A percentile compares a stretch with the other conserved stretches of the same genome.
phyloP scores from a whole-genome alignment of 257 asterid species.

The Nicotiana sylvestris region DNA sequence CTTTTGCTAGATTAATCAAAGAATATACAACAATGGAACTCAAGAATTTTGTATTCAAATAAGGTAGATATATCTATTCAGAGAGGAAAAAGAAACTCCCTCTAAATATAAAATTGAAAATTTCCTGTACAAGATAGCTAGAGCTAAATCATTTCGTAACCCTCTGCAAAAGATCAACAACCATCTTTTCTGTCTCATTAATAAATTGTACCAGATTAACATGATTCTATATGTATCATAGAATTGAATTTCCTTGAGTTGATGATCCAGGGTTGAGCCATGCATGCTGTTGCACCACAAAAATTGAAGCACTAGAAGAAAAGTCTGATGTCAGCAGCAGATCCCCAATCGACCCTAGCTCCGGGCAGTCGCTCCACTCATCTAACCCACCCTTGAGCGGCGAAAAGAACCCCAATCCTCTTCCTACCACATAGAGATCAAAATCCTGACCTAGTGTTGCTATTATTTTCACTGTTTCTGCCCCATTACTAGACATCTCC shows the following conservation, averaged over 20 bases:
- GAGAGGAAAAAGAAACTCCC: neutral
- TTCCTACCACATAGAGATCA: slow-evolving; percentile 22
- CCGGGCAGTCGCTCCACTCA: slow-evolving; percentile 31
- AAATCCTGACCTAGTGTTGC: slow-evolving; percentile 13
- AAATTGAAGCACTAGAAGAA: slow-evolving; percentile 18
- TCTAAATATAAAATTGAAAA: neutral
- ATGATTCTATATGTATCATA: neutral
- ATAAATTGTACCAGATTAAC: neutral
- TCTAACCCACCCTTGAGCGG: slow-evolving; percentile 25
- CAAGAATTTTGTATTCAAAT: neutral
- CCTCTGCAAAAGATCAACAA: neutral
- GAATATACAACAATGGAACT: neutral
- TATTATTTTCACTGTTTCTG: slow-evolving; percentile 17
- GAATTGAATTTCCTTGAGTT: neutral
- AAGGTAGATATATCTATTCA: neutral
- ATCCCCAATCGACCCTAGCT: slow-evolving; percentile 26
- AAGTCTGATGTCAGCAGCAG: slow-evolving; percentile 26
- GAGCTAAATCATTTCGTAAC: neutral
- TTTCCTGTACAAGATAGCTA: neutral
- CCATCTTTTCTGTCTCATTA: neutral
- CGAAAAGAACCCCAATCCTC: slow-evolving; percentile 22
- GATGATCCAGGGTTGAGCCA: slow-evolving; percentile 1
- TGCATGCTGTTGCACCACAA: slow-evolving; percentile 24
- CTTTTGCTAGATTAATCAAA: neutral
- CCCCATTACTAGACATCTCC: slow-evolving; percentile 21